Base-by-base conservation (phyloP, 768 basidiomycete species). In the Suillus subaureus region DNA sequence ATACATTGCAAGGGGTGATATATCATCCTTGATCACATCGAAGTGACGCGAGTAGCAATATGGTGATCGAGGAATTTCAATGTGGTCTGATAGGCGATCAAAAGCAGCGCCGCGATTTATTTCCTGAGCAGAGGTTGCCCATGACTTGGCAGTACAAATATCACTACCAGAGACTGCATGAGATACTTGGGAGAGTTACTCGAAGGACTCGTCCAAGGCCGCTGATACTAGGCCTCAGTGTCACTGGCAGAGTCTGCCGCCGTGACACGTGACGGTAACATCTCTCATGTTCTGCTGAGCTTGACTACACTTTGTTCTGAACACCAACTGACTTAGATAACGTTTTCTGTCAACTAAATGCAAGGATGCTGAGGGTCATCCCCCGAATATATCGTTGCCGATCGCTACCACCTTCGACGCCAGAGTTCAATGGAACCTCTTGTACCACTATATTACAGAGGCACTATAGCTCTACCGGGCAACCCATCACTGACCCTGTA, bases 81-180 rank as follows among this genome's bases (percentile, higher is more conserved):
- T 11, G 75, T 67, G 31, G 64, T 69, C 15, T 69, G 69, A 62
- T 79, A 77, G 8, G 72, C 69, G 28, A 73, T 72, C 15, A 35
- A 78, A 60, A 4, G 73, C 76, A 11, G 74, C 75, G 6, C 58
- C 61, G 54, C 74, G 76, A 13, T 61, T 61, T 11, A 68, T 62
- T 11, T 55, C 54, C 52, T 74, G 73, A 3, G 67, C 70, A 40
- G 51, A 4, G 6, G 33, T 23, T 4, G 45, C 40, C 66, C 66
- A 64, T 39, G 43, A 12, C 13, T 68, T 66, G 16, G 66, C 43
- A 54, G 42, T 42, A 8, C 56, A 62, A 37, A 72, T 67, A 61
- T 67, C 68, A 52, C 37, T 64, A 26, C 61, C 45, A 16, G 12
- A 43, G 28, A 15, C 33, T 23, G 67, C 21, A 40, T 66, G 61